Base-by-base conservation (phyloP, 2,329 filamentous ascomycete species). In the Talaromyces verruculosus region DNA sequence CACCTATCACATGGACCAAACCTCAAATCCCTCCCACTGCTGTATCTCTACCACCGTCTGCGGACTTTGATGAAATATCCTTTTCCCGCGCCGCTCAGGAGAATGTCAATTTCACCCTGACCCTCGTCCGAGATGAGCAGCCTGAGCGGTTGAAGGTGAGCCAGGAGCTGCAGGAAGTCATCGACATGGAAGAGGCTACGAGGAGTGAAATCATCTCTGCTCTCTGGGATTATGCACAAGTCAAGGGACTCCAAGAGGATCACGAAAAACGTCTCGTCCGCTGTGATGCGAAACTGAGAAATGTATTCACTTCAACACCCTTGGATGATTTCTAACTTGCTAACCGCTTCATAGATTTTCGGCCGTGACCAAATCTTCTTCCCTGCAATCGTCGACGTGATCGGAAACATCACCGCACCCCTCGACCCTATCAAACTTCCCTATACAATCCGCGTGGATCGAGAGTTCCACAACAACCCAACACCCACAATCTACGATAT, bases 21-120 rank as follows among this genome's bases (percentile, higher is more conserved):
- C 90, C 92, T 4, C 88, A 83, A 57, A 69, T 80, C 64, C 78
- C 81, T 80, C 73, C 83, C 70, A 80, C 83, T 76, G 67, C 81
- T 74, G 73, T 76, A n/a, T 81, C 84, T 62, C 72, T 84, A n/a
- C 84, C 89, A 6, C 83, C 88, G 37, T 87, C 88, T 37, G 86
- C 88, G 53, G 92, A 96, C 73, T 97, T 98, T 73, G 95, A 97
- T 79, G 90, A 91, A 75, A 82, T 99, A 53, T 90, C 93, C 51
- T 98, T 99, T 76, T 92, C 96, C 82, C 88, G 95, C 63, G 92
- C 90, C 72, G 90, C 92, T 39, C 95, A 99, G 75, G 93, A 97
- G 77, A 97, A 96, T 72, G 84, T 91, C 71, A 97, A 97, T 75
- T 88, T 97, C 71, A 93, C 88, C 11, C 90, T 99, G 80, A 96